Base-by-base conservation (phyloP, 2,329 filamentous ascomycete species). In the Penicillium sp. region DNA sequence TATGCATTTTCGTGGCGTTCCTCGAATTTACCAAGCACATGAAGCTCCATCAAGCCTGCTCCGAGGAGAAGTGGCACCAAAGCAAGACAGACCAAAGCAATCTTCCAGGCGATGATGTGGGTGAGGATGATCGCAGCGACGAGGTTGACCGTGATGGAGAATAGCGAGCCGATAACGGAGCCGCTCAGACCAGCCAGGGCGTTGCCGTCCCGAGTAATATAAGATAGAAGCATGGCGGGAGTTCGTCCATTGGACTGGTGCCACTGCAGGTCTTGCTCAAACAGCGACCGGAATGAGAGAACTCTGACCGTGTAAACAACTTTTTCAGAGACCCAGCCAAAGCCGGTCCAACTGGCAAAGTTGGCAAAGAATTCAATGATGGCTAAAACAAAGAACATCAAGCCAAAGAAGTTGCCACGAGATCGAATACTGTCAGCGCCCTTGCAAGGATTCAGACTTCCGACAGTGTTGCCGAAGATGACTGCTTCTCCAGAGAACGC, bases 51-150 rank as follows among this genome's bases (percentile, higher is more conserved):
- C 61, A 89, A 82, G 0, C 89, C 89, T 0, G 88, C 83, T 1
- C 86, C 86, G 0, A 92, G 79, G 6, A 91, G 82, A 10, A 92
- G 75, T 0, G 89, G 90, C 0, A 92, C 85, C 9, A 85, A 81
- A 0, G 88, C 83, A 6, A 92, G 79, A 55, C 88, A 88, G 3
- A 92, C 89, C 14, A 92, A 75, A 0, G 89, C 89, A 60, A 92
- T 90, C 68, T 86, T 89, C 90, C 89, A 92, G 2, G 87, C 87
- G 49, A 92, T 80, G 46, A 91, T 85, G 61, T 90, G 87, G 0
- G 88, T 86, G 10, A 92, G 70, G 33, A 89, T 84, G 55, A 91
- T 86, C 1, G 87, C 88, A 0, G 83, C 85, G 16, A 91, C 62
- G 31, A 91, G 85, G 71, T 89, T 91, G 61, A 91, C 82, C 3